These are phyloP conservation scores for Phaeosphaeria sp. DNA, from an alignment of 2,329 filamentous ascomycete species.

Conservation along the genomic window DNA sequence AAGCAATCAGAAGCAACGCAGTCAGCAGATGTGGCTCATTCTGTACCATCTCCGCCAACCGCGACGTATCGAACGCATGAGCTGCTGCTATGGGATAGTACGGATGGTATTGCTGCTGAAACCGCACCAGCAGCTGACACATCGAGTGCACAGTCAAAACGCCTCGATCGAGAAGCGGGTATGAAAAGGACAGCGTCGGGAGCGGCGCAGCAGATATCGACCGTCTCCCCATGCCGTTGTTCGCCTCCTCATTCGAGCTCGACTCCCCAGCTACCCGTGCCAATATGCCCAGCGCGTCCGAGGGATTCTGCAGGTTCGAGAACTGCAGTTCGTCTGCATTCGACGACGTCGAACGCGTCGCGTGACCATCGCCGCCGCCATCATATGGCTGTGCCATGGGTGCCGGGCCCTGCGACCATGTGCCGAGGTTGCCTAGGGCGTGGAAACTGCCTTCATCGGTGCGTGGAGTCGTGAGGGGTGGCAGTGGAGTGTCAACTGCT, in stretches of 20 bases:
- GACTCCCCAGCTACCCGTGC: slow-evolving; percentile 54
- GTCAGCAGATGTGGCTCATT: slow-evolving; percentile 73
- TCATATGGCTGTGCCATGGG: slow-evolving; percentile 23
- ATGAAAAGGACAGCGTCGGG: slow-evolving; percentile 50
- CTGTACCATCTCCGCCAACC: slow-evolving; percentile 63
- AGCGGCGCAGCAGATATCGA: slow-evolving; percentile 22
- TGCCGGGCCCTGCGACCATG: slow-evolving; percentile 37
- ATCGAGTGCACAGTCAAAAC: slow-evolving; percentile 55
- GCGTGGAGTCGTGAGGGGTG: slow-evolving; percentile 29
- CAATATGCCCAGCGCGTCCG: slow-evolving; percentile 57
- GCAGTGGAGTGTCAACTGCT: slow-evolving; percentile 14
- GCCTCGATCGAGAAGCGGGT: slow-evolving; percentile 51
- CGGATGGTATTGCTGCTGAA: slow-evolving; percentile 70
- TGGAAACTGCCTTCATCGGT: slow-evolving; percentile 48
- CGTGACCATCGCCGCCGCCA: slow-evolving; percentile 26
- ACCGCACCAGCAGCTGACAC: slow-evolving; percentile 63
- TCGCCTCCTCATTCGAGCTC: slow-evolving; percentile 36
- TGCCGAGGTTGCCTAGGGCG: slow-evolving; percentile 46
- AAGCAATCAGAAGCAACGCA: slow-evolving; percentile 73
- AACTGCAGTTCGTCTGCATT: slow-evolving; percentile 46
- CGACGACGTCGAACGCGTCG: slow-evolving; percentile 37
- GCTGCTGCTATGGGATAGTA: slow-evolving; percentile 73
- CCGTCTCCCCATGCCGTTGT: slow-evolving; percentile 11
- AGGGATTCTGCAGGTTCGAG: slow-evolving; percentile 57
- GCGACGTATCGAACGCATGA: slow-evolving; percentile 62